Conservation (phyloP, 2,329 filamentous ascomycete genomes). For the Curvularia lunata region DNA sequence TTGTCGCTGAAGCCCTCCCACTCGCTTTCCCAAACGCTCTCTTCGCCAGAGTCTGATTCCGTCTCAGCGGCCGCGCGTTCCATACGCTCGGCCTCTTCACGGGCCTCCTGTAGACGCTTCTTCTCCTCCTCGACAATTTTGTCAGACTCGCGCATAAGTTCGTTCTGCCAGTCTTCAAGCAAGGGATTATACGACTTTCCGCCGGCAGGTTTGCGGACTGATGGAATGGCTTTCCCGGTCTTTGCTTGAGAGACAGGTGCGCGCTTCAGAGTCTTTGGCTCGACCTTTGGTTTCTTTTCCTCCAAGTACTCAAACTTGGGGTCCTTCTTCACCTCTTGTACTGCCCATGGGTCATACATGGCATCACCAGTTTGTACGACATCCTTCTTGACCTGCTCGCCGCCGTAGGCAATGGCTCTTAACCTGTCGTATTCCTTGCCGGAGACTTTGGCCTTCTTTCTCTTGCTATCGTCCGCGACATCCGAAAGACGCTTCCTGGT, state of each 20-base stretch:
- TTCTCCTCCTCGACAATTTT: slow-evolving; percentile 81
- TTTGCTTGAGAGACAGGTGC: slow-evolving; percentile 82
- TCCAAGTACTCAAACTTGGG: slow-evolving; percentile 70
- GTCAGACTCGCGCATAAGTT: slow-evolving; percentile 75
- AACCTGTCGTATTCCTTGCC: slow-evolving; percentile 83
- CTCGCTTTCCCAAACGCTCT: slow-evolving; percentile 92
- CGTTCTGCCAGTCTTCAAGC: slow-evolving; percentile 82
- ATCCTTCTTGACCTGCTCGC: slow-evolving; percentile 61
- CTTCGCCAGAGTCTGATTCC: slow-evolving; percentile 79
- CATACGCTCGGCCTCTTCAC: slow-evolving; percentile 69
- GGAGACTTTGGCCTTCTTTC: slow-evolving; percentile 83
- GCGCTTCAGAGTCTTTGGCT: slow-evolving; percentile 76
- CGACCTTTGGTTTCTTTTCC: slow-evolving; percentile 68
- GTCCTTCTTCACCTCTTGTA: slow-evolving; percentile 57
- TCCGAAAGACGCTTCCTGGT: slow-evolving; percentile 78
- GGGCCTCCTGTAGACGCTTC: slow-evolving; percentile 71
- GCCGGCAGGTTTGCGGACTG: slow-evolving; percentile 78
- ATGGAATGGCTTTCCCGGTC: slow-evolving; percentile 77
- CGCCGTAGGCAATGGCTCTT: slow-evolving; percentile 76
- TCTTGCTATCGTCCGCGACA: slow-evolving; percentile 68
- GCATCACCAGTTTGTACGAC: slow-evolving; percentile 64
- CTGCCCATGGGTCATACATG: slow-evolving; percentile 79
- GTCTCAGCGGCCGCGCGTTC: slow-evolving; percentile 76
- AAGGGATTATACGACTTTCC: slow-evolving; percentile 92
- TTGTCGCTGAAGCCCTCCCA: slow-evolving; percentile 63